Evolutionary conservation across 2,329 filamentous ascomycete species (phyloP), one percentile per base, ranked within the genome.

Genomic region (Trichoderma sp.): DNA sequence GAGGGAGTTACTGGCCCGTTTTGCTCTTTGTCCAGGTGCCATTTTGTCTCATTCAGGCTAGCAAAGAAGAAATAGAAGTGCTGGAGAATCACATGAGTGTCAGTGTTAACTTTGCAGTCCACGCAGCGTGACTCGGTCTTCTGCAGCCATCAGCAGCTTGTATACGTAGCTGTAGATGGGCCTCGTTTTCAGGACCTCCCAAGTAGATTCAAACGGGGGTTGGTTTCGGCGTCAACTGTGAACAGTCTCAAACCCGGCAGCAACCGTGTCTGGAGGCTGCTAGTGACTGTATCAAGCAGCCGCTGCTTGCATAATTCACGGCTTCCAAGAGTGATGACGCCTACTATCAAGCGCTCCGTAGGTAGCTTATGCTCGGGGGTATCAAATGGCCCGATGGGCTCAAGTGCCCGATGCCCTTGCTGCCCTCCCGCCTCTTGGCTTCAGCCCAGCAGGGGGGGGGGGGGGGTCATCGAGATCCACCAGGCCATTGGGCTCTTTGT

Each of bases 31-130:
- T 54, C 28, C 45, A 7, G 14, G n/a, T 54, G 9, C 55, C 28
- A 4, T 43, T 26, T 3, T n/a, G n/a, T 30, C n/a, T 15, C 3
- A 39, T 39, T 39, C 34, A 44, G 24, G 7, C 39, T 62, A 62
- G 47, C 7, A 62, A 52, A 34, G 59, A 44, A 45, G 24, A 62
- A 62, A 54, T 54, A 62, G 59, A 62, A 30, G 17, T 62, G 21
- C 24, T 21, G 21, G 24, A 5, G 2, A 12, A 30, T 1, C 30
- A 1, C 10, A 24, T 17, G 5, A 2, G 47, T 4, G 24, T 57
- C 5, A n/a, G 5, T 17, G 9, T 15, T 5, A 9, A 5, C n/a
- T 58, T 45, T 30, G 1, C 5, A 7, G 28, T 28, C 5, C 28
- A 7, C 28, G 43, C 10, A 45, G 26, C 39, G 28, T 19, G 6